Evolutionary conservation across 1,284 basidiomycete species (phyloP), one percentile per base, ranked within the genome.

Genomic region (Sanghuangporus sanghuang): DNA sequence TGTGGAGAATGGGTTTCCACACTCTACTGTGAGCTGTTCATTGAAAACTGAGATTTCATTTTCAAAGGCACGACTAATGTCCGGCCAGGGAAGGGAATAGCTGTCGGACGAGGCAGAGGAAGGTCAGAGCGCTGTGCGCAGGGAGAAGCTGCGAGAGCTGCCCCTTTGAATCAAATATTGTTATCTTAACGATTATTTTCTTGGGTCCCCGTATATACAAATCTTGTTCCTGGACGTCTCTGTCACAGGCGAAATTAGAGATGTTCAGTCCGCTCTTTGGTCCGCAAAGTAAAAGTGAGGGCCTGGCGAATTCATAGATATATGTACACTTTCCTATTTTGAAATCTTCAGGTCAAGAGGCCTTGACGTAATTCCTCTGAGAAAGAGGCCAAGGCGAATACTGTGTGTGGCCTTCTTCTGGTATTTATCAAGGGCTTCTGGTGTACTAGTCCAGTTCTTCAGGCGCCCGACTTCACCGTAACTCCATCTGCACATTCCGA

Each of bases 91-190:
- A 52, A 42, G n/a, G 48, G 35, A 9, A 52, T 18, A 3, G 35
- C 18, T 6, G 48, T 60, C 21, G 58, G 58, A 40, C 1, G n/a
- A 39, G 58, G 58, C 11, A 39, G 14, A 36, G 58, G 58, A 9
- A 52, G 14, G 6, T 60, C 58, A 21, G 48, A 38, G 16, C 16
- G n/a, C 6, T 27, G 16, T n/a, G 58, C 58, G 12, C 7, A 60
- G n/a, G 58, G 48, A 6, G 58, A 60, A 23, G 58, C 58, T 6
- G 58, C 58, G 23, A 52, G 49, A 52, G 49, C 49, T 38, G 44
- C 40, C n/a, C 4, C 53, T 14, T 35, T 54, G 53, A 18, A 27
- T 18, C 27, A n/a, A 6, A 52, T 46, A 11, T n/a, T 46, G 44
- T 14, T 14, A 46, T n/a, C 21, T 46, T 14, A 46, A n/a, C 44